Base-by-base conservation (phyloP, 2,329 filamentous ascomycete species). In the Cladorrhinum sp. region DNA sequence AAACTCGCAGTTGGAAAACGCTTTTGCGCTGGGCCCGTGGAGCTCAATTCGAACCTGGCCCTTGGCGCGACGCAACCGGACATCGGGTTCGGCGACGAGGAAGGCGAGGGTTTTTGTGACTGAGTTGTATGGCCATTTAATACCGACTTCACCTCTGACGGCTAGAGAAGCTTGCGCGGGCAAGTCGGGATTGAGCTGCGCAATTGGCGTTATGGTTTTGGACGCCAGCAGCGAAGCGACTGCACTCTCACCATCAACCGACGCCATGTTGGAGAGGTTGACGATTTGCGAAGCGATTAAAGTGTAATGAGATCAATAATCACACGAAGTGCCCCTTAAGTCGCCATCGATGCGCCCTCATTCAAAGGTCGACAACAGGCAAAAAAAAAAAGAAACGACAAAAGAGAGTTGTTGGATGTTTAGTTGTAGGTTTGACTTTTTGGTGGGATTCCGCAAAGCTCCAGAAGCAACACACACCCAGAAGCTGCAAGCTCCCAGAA, bases 111-210 rank as follows among this genome's bases (percentile, higher is more conserved):
- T 86, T 57, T 83, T 84, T 27, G 84, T 89, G 24, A 91, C 85
- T 22, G 89, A 89, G 65, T 90, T 96, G 74, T 91, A 97, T 0
- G 93, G 93, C 93, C 93, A 98, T 60, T 91, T 87, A 36, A 98
- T 85, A 8, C 92, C 93, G 22, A 97, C 85, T 16, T 90, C 80
- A 41, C 90, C 92, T 60, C 85, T 82, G 29, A 96, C 75, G 12
- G 78, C 76, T 62, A 76, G 76, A 5, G 75, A 72, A 2, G 69
- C 60, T 23, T 73, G 71, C 12, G 79, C 71, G 13, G 74, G 59
- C 5, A 85, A 68, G 8, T 78, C 75, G 5, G 85, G 83, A 32
- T 67, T 72, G 32, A 88, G 77, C 62, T 83, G 76, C 7, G 85
- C 78, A 66, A 88, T 87, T 18, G 84, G 76, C 9, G 81, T 83